These are phyloP conservation scores for Penstemon newberryi DNA, from an alignment of 257 asterid species.

Conservation along the genomic window DNA sequence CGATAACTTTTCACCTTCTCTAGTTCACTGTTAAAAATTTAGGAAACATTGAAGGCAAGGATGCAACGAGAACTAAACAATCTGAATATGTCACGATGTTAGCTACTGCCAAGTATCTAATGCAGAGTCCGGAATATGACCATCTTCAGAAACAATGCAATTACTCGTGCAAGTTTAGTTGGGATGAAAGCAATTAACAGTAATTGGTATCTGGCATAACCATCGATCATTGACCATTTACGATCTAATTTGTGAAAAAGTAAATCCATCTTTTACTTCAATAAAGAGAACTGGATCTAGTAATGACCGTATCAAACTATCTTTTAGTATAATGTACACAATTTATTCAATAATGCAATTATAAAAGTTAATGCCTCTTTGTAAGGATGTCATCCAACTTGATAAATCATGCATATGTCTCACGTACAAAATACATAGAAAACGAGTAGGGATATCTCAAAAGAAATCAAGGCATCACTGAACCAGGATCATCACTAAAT, in stretches of 20 bases:
- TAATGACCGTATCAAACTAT: not conserved
- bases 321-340: not conserved
- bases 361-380: not conserved
- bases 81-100: conserved; percentile 4
- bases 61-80: conserved; percentile 20
- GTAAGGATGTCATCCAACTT: not conserved
- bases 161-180: not conserved
- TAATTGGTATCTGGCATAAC: conserved; percentile 1
- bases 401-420: not conserved
- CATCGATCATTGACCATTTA: not conserved
- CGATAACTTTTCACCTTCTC: conserved; percentile 92
- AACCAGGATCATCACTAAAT: not conserved
- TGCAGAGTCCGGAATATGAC: conserved; percentile 8
- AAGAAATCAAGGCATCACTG: conserved; percentile 10
- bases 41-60: conserved; percentile 29
- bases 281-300: not conserved
- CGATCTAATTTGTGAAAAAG: not conserved
- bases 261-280: not conserved
- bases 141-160: conserved; percentile 14
- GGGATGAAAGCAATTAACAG: conserved; percentile 3
- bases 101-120: conserved; percentile 17
- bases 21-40: conserved; percentile 59
- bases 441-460: conserved; percentile 5
- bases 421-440: conserved; percentile 7
- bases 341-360: conserved; percentile 13